Base-by-base conservation (phyloP, 1,139 yeast genomes). In the Candida albicans region DNA sequence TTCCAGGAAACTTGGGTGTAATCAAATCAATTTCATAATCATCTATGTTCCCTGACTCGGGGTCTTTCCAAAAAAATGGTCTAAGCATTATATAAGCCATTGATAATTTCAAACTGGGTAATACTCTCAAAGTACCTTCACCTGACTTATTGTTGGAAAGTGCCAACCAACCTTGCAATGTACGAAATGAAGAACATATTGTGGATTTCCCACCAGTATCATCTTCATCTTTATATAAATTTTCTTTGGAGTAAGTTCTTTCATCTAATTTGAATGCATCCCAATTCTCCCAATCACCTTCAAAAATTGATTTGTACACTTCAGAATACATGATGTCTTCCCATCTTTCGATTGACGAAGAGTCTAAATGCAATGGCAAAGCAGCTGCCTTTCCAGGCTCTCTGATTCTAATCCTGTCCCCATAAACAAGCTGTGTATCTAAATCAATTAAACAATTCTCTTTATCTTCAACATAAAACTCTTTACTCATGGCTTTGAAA, bases 81-180 rank as follows among this genome's bases (percentile, higher is more conserved):
- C 75, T 61, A 39, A 76, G 55, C 51, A 75, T 56, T 22, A 65
- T 53, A 52, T 76, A 76, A 0, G 79, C 70, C 26, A 71, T 70
- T 8, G 62, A 58, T 34, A 62, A 55, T 37, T 61, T 66, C 11
- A 75, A 51, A 47, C 60, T 56, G 3, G 81, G 81, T 13, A 65
- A 62, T 29, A 76, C 62, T 41, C 59, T 56, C 35, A 76, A 58
- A 3, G 79, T 68, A 1, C 81, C 81, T 49, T 72, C 77, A 22
- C 68, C 68, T 6, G 73, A 65, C 6, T 65, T 67, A 18, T 47
- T 52, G 25, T 46, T 40, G 12, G 70, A 61, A 48, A 74, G 56
- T 1, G 77, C 68, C 39, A 74, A 51, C 79, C 79, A 75, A 7
- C 79, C 81, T 56, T 76, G 81, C 44, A 74, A 68, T 26, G 75